A percentile compares a stretch with the other conserved stretches of the same genome.
Conservation (phyloP, 108 stramenopile genomes). For the Nitzschia putrida region DNA sequence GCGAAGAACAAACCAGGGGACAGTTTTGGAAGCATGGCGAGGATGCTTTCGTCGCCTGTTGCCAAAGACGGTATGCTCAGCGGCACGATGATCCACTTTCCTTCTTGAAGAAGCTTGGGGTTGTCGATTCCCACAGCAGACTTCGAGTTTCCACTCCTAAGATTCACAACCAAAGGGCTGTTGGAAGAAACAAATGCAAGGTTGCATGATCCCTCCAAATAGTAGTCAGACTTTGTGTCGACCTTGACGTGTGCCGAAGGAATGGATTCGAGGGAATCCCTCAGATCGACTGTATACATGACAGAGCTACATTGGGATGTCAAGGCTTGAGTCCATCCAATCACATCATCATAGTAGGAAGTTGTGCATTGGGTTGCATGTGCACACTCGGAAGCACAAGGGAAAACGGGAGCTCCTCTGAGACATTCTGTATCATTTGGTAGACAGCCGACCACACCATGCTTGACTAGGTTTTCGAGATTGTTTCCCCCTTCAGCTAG, state of each 20-base stretch:
- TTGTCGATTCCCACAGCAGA: neutral
- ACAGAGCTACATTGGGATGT: conserved; percentile 67
- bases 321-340: conserved; percentile 47
- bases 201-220: conserved; percentile 64
- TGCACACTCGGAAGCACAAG: conserved; percentile 82
- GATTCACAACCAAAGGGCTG: conserved; percentile 51
- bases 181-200: conserved; percentile 76
- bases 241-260: conserved; percentile 58
- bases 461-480: conserved; percentile 21
- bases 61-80: conserved; percentile 42
- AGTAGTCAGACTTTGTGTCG: conserved; percentile 44
- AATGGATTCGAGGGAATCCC: conserved; percentile 51
- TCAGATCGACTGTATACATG: conserved; percentile 72
- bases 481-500: conserved; percentile 5
- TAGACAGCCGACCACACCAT: conserved; percentile 55
- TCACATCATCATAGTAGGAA: conserved; percentile 69
- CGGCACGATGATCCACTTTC: conserved; percentile 73
- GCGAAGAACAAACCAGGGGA: conserved; percentile 82
- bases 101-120: conserved; percentile 48
- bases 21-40: conserved; percentile 69
- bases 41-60: conserved; percentile 23
- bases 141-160: neutral
- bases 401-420: conserved; percentile 74
- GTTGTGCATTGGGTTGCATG: conserved; percentile 58
- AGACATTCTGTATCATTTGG: conserved; percentile 76